Evolutionary conservation across 805 yeast species (phyloP).

Genomic region (Kluyveromyces siamensis): DNA sequence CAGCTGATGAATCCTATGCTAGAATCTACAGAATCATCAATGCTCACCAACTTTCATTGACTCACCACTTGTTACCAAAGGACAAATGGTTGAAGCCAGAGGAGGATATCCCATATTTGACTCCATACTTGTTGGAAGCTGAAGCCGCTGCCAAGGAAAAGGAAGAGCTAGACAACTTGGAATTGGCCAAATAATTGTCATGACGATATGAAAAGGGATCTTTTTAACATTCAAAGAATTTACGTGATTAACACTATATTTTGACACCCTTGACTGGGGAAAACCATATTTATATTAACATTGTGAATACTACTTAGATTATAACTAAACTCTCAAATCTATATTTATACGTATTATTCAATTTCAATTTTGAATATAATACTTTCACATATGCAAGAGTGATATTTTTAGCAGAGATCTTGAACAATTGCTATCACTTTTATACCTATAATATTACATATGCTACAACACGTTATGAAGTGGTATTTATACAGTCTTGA

Average conservation of each 20-base stretch:
- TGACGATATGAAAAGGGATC: neutral
- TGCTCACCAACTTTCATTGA: slow-evolving; percentile 79
- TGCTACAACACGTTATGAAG: no score
- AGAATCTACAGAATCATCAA: slow-evolving; percentile 88
- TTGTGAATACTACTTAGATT: neutral
- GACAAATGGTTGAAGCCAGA: slow-evolving; percentile 68
- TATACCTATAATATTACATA: neutral
- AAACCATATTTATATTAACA: neutral
- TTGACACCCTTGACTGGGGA: neutral
- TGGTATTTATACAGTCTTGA: neutral
- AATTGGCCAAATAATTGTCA: slow-evolving; percentile 21
- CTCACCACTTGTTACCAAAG: slow-evolving; percentile 79
- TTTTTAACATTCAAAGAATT: neutral
- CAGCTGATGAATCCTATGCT: slow-evolving; percentile 74
- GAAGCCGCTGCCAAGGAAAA: slow-evolving; percentile 88
- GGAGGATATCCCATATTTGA: slow-evolving; percentile 74
- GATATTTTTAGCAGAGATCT: neutral
- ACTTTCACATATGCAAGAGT: neutral
- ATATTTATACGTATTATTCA: neutral
- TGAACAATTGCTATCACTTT: neutral
- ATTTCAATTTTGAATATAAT: neutral
- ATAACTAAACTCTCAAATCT: neutral
- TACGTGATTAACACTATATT: neutral
- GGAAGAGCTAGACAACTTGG: slow-evolving; percentile 77
- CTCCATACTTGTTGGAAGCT: slow-evolving; percentile 87